Evolutionary conservation across 768 basidiomycete genomes (phyloP).

Genomic region (Boletus insuetus): DNA sequence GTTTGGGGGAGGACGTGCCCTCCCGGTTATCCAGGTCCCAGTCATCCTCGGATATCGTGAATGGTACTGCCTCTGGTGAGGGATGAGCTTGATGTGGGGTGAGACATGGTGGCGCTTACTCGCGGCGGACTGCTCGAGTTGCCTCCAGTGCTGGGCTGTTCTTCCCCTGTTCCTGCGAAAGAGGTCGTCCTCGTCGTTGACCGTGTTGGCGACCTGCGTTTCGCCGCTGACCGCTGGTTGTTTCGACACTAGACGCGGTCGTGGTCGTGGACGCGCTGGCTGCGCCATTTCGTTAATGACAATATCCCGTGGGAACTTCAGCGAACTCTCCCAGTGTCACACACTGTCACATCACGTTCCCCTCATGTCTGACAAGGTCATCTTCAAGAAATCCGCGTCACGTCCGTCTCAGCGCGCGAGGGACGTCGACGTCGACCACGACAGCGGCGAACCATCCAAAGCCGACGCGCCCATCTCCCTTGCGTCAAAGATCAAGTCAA

Average conservation of each 20-base stretch:
- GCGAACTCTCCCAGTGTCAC: constrained; percentile 14
- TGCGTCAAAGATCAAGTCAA: constrained; percentile 68
- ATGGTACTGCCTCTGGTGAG: constrained; percentile 24
- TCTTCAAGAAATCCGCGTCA: constrained; percentile 44
- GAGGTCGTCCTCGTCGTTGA: constrained; percentile 60
- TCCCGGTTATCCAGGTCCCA: constrained; percentile 17
- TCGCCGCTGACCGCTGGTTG: constrained; percentile 8
- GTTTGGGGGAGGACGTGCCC: constrained; percentile 30
- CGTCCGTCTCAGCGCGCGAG: constrained; percentile 41
- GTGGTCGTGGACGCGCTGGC: constrained; percentile 44
- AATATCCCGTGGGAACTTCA: constrained; percentile 29
- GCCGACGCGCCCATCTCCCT: constrained; percentile 54
- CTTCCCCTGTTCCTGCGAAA: constrained; percentile 68
- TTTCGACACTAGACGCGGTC: constrained; percentile 45
- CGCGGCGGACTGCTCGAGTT: constrained; percentile 53
- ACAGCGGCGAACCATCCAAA: neutral
- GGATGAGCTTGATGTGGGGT: constrained; percentile 1
- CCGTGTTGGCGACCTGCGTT: constrained; percentile 3
- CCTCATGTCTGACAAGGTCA: constrained; percentile 27
- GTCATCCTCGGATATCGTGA: constrained; percentile 21
- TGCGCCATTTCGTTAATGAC: constrained; percentile 21
- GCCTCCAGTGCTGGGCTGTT: constrained; percentile 55
- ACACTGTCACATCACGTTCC: constrained; percentile 24
- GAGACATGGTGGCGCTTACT: constrained; percentile 37
- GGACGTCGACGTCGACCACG: constrained; percentile 37